phyloP scores from a whole-genome alignment of 257 asterid species.

The Petunia secreta region DNA sequence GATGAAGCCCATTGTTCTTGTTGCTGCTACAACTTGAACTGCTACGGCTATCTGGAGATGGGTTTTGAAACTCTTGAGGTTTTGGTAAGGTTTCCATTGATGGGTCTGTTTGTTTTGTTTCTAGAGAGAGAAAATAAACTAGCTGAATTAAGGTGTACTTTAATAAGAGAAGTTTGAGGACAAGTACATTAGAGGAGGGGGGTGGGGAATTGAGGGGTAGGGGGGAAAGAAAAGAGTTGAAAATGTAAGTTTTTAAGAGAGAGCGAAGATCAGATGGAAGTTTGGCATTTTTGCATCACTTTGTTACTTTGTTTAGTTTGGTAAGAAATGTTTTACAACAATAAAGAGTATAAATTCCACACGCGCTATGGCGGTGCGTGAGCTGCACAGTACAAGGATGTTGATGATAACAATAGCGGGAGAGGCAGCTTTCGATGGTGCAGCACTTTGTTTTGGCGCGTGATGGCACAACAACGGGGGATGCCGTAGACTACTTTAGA shows the following conservation, averaged over 20 bases:
- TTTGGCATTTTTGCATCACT: constrained; percentile 42
- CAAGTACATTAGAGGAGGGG: background rate
- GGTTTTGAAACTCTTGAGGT: constrained; percentile 44
- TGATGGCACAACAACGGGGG: no score
- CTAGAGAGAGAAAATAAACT: background rate
- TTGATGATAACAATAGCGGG: background rate
- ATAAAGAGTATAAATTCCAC: background rate
- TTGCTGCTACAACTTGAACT: constrained; percentile 49
- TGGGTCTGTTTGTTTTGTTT: constrained; percentile 25
- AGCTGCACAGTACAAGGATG: accelerated
- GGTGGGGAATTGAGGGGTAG: background rate
- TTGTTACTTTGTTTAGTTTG: constrained; percentile 47
- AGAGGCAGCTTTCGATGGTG: background rate
- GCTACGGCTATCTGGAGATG: constrained; percentile 45
- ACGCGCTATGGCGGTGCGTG: constrained; percentile 27
- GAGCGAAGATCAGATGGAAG: constrained; percentile 30
- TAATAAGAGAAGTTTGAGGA: background rate
- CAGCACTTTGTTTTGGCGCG: no score
- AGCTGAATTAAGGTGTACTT: background rate
- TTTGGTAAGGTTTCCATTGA: constrained; percentile 56
- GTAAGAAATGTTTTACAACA: constrained; percentile 49
- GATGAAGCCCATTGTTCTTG: constrained; percentile 31
- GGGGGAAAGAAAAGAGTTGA: constrained; percentile 31
- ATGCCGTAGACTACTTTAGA: no score
- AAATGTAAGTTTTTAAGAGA: constrained; percentile 3